Conservation (phyloP, 2,329 filamentous ascomycete genomes). For the Fusarium torreyae region DNA sequence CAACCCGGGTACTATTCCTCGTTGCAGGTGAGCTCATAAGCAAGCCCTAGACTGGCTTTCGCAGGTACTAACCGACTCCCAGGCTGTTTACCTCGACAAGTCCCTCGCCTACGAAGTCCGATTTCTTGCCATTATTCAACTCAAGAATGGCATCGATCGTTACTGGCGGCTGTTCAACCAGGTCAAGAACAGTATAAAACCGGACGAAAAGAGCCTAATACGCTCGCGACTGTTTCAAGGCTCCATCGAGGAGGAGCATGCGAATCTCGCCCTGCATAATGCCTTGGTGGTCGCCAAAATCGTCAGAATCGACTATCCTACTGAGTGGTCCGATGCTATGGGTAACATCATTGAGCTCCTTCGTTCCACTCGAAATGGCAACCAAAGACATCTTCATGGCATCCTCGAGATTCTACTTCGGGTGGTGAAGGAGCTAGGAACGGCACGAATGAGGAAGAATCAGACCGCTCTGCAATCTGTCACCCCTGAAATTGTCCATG, state of each 20-base stretch:
- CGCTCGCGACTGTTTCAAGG: conserved; percentile 82
- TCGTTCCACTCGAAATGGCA: conserved; percentile 65
- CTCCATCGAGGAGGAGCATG: conserved; percentile 82
- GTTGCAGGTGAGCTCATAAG: conserved; percentile 70
- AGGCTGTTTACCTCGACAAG: conserved; percentile 87
- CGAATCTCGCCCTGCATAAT: conserved; percentile 86
- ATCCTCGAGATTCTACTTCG: conserved; percentile 84
- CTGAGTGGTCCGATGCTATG: conserved; percentile 82
- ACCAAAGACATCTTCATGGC: conserved; percentile 78
- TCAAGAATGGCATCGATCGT: conserved; percentile 97
- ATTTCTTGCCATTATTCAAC: conserved; percentile 90
- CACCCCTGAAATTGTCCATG: conserved; percentile 86
- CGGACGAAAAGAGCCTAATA: conserved; percentile 83
- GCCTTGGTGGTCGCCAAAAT: conserved; percentile 91
- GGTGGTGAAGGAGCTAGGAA: conserved; percentile 91
- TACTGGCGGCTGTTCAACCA: conserved; percentile 82
- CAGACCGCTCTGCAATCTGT: conserved; percentile 83
- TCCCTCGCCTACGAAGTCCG: conserved; percentile 83
- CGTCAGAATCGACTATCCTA: conserved; percentile 88
- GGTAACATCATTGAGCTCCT: conserved; percentile 75
- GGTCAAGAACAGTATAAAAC: conserved; percentile 75
- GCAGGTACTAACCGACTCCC: conserved; percentile 34
- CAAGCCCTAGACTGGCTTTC: not conserved
- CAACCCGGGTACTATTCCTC: conserved; percentile 76
- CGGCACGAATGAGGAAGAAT: conserved; percentile 81